Evolutionary conservation across 2,329 filamentous ascomycete species (phyloP), one percentile per base, ranked within the genome.

Genomic region (Fusarium sp.): DNA sequence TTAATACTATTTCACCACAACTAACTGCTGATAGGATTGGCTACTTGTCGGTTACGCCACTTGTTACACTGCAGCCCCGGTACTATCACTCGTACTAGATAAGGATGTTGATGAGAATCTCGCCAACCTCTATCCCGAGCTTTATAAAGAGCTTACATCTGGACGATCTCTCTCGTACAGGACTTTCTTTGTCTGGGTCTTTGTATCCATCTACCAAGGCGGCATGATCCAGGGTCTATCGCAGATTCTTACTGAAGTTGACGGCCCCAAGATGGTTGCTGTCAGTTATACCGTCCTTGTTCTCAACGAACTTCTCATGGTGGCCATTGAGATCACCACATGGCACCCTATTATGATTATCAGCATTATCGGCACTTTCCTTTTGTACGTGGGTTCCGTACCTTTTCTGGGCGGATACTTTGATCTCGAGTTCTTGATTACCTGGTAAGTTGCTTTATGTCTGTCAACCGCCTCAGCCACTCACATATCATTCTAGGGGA

Each of bases 151-250:
- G 78, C 85, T 99, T n/a, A 98, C 95, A 1, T 88, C 89, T 1
- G 95, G 95, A 11, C 91, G 92, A 15, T 94, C 92, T 7, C 86
- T 99, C 19, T 94, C 91, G 52, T 98, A 98, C 80, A 90, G 92
- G 56, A 97, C 94, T 13, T 99, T 99, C 82, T 97, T 98, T 82
- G 90, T 95, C 67, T 99, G 97, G 97, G 94, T 98, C 7, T 85
- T 94, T 17, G 94, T 99, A 13, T 97, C 93, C 38, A 89, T 99
- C 71, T 99, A 99, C 80, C 96, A 99, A 79, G 96, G 96, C 51
- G 88, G 92, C 69, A 91, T 98, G 77, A 98, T 99, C 75, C 95
- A 99, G 81, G 94, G 95, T n/a, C 87, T 98, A 14, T 91, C 92
- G 1, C 94, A 99, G 79, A 84, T 99, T 17, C 87, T 99, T 22